These are phyloP conservation scores for Ceratocystis albifundus DNA, from an alignment of 2,329 filamentous ascomycete species.

Conservation along the genomic window DNA sequence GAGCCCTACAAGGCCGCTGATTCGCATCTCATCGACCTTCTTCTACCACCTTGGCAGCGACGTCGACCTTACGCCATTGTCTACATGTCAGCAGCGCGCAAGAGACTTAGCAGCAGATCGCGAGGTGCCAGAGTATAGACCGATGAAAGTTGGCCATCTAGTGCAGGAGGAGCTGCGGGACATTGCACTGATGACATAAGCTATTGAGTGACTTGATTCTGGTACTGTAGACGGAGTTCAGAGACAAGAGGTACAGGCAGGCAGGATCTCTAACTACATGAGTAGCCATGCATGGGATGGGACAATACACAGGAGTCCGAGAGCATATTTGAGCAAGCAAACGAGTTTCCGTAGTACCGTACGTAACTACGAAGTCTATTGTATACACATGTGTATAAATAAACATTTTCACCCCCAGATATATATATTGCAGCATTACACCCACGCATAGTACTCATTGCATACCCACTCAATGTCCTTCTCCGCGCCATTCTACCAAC, in stretches of 20 bases:
- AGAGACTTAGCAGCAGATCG: slow-evolving; percentile 43
- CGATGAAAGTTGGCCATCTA: slow-evolving; percentile 49
- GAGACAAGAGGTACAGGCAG: too few species aligned
- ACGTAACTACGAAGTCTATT: background rate
- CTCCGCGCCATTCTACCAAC: too few species aligned
- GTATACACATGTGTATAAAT: too few species aligned
- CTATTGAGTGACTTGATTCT: background rate
- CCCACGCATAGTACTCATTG: too few species aligned
- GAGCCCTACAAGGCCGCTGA: slow-evolving; percentile 39
- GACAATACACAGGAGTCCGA: background rate
- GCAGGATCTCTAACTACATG: too few species aligned
- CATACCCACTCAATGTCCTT: too few species aligned
- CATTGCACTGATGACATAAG: slow-evolving; percentile 34
- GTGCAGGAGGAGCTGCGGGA: slow-evolving; percentile 37
- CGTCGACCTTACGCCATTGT: slow-evolving; percentile 43
- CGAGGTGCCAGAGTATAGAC: slow-evolving; percentile 33
- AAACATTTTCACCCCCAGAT: too few species aligned
- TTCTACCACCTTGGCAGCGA: slow-evolving; percentile 52
- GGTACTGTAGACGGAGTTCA: background rate
- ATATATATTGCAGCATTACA: too few species aligned
- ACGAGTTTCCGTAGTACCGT: background rate
- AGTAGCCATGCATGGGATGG: background rate
- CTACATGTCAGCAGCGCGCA: slow-evolving; percentile 37
- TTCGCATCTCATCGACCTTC: slow-evolving; percentile 49
- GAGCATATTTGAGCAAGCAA: background rate